These are phyloP conservation scores for Cutaneotrichosporon cyanovorans DNA, from an alignment of 1,284 basidiomycete species.

Conservation along the genomic window DNA sequence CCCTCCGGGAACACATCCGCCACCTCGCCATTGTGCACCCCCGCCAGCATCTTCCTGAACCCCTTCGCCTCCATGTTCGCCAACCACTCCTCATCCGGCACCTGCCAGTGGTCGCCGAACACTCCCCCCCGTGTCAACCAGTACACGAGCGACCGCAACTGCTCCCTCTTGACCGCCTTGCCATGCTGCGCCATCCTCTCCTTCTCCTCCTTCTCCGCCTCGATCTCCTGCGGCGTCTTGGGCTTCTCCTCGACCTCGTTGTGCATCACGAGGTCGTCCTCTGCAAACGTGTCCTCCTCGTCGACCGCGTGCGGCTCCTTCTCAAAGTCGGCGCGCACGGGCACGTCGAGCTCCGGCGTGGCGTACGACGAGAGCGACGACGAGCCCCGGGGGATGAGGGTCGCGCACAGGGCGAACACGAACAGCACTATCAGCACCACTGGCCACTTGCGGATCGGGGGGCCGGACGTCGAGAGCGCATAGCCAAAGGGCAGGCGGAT, in stretches of 20 bases:
- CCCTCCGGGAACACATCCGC: constrained; percentile 26
- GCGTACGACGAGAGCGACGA: no score
- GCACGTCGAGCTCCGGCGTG: not conserved
- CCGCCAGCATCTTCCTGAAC: constrained; percentile 15
- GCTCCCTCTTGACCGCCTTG: constrained; percentile 1
- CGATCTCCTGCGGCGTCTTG: constrained; percentile 22
- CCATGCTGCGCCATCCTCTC: constrained; percentile 10
- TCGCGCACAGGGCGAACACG: no score
- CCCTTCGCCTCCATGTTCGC: constrained; percentile 26
- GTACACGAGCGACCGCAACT: constrained; percentile 33
- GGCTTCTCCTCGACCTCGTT: constrained; percentile 21
- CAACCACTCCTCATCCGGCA: constrained; percentile 21
- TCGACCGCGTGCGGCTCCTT: constrained; percentile 5
- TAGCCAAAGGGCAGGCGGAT: not conserved
- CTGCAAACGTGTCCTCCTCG: constrained; percentile 37
- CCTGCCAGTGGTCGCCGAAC: constrained; percentile 24
- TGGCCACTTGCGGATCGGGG: no score
- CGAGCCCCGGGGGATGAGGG: no score
- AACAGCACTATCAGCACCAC: no score
- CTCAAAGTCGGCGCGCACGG: constrained; percentile 1
- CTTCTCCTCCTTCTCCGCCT: constrained; percentile 13
- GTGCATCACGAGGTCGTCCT: constrained; percentile 30
- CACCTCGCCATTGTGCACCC: constrained; percentile 16
- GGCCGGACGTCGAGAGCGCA: not conserved
- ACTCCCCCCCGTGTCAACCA: constrained; percentile 38